Base-by-base conservation (phyloP, 306 rosid genomes). In the Rosa chinensis region DNA sequence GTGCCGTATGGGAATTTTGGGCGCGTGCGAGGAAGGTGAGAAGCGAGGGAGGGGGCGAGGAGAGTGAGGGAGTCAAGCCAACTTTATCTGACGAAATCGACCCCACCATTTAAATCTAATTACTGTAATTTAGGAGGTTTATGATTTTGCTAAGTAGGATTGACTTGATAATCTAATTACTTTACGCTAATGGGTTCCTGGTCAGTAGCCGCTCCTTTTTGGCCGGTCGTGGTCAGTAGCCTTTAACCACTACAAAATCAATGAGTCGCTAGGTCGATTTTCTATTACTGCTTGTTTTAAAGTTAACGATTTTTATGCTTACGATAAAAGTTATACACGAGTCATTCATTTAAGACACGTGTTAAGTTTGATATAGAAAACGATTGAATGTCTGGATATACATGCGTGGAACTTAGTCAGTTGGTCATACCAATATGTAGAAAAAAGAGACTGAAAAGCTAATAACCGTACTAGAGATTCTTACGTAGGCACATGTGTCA, bases 21-120 rank as follows among this genome's bases (percentile, higher is more conserved):
- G 45, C 48, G 69, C 61, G 76, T 9, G 53, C 1, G 73, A 79
- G 74, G 49, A 48, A 44, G 23, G 32, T 3, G 35, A 50, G 44
- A 49, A 69, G 68, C 56, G 73, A 11, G 2, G 7, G 10, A 16
- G 77, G 28, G n/a, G 2, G 21, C 23, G 3, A 32, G 61, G 21
- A 3, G 2, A 39, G 66, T 11, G 40, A 28, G 50, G 14, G 47
- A 56, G 85, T 84, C 83, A 45, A 80, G 86, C 83, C 81, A 18
- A 23, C 83, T 43, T 32, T 20, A 12, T 8, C 75, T 78, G 72
- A 76, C 72, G 1, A 45, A n/a, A 10, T 71, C 20, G 78, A 78
- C 75, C 77, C 82, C 73, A 59, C 64, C 25, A 32, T 12, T 17
- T 2, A n/a, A 20, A 10, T 39, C 18, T 4, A n/a, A 43, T 69